A percentile compares a stretch with the other conserved stretches of the same genome.
Evolutionary conservation across 2,329 filamentous ascomycete species (phyloP).

Genomic region (Ascosphaera aggregata): DNA sequence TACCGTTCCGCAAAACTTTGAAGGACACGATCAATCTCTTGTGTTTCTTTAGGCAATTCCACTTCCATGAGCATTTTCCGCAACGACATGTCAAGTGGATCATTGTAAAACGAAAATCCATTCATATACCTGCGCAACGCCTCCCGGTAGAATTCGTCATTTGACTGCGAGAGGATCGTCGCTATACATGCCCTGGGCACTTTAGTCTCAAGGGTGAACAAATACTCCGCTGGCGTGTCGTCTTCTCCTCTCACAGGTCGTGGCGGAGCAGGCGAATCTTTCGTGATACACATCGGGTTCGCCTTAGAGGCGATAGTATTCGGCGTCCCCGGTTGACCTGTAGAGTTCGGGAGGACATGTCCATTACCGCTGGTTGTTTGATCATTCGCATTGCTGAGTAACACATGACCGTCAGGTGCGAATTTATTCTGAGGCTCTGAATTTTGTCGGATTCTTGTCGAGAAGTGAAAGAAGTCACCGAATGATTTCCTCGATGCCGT

Average conservation of each 20-base stretch:
- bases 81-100: constrained; percentile 95
- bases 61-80: constrained; percentile 92
- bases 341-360: constrained; percentile 29
- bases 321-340: constrained; percentile 42
- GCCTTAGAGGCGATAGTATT: constrained; percentile 50
- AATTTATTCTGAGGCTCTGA: constrained; percentile 49
- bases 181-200: constrained; percentile 66
- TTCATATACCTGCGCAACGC: constrained; percentile 90
- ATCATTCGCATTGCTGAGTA: background rate
- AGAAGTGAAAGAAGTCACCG: constrained; percentile 61
- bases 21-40: constrained; percentile 87
- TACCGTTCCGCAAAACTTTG: constrained; percentile 93
- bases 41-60: constrained; percentile 86
- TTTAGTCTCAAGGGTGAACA: constrained; percentile 59
- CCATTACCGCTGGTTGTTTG: constrained; percentile 26
- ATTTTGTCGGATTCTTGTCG: constrained; percentile 54
- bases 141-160: constrained; percentile 58
- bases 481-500: constrained; percentile 78
- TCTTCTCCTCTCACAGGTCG: constrained; percentile 46
- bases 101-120: constrained; percentile 82
- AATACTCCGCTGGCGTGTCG: constrained; percentile 75
- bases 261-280: constrained; percentile 47
- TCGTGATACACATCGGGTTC: constrained; percentile 56
- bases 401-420: constrained; percentile 14
- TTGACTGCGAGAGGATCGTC: constrained; percentile 63